A percentile compares a stretch with the other conserved stretches of the same genome.
Conservation (phyloP, 2,329 filamentous ascomycete genomes). For the Alternaria postmessia region DNA sequence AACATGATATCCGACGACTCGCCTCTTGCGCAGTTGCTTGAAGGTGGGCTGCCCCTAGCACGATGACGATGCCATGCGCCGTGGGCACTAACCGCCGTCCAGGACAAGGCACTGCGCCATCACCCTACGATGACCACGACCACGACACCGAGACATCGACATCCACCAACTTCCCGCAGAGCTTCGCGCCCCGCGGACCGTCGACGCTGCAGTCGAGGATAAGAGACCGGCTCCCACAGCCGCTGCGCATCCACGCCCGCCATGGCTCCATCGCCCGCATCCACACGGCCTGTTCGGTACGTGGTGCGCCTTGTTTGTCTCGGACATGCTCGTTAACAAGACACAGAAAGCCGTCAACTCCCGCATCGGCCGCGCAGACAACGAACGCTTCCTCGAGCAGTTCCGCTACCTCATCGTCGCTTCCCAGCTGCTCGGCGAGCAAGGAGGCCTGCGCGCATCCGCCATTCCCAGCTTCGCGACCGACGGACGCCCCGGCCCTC, state of each 20-base stretch:
- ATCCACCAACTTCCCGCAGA: conserved; percentile 27
- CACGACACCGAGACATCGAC: conserved; percentile 17
- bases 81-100: conserved; percentile 30
- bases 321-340: conserved; percentile 20
- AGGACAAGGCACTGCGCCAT: conserved; percentile 47
- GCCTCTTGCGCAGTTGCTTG: conserved; percentile 86
- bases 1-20: conserved; percentile 85
- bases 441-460: conserved; percentile 50
- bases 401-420: conserved; percentile 94
- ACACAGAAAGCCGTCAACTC: conserved; percentile 74
- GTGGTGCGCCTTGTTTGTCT: not conserved
- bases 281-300: conserved; percentile 50
- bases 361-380: conserved; percentile 77
- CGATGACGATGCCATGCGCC: conserved; percentile 7
- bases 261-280: conserved; percentile 50
- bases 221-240: conserved; percentile 58
- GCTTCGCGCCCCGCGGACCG: conserved; percentile 61
- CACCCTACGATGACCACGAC: conserved; percentile 23
- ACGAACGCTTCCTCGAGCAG: conserved; percentile 85
- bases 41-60: conserved; percentile 61
- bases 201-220: conserved; percentile 60
- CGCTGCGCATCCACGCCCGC: conserved; percentile 52
- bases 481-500: conserved; percentile 33
- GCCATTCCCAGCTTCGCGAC: conserved; percentile 38
- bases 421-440: conserved; percentile 82